Percentiles rank a stretch among this genome's conserved stretches.
Evolutionary conservation across 2,329 filamentous ascomycete species (phyloP).

Genomic region (Dryadomyces quercus-mongolicae): DNA sequence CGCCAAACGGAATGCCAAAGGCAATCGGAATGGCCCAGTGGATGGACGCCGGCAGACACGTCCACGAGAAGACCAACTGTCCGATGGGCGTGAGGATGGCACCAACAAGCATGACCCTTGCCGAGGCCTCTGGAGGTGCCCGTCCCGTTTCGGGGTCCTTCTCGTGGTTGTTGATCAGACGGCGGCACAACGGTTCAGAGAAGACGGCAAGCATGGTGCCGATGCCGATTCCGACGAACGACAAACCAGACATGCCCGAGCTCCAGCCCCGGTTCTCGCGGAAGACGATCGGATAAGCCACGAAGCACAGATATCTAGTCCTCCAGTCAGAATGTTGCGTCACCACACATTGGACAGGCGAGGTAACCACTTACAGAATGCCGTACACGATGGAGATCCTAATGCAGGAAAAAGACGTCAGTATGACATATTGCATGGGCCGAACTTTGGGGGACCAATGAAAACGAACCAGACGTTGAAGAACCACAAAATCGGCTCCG

Average conservation of each 20-base stretch:
- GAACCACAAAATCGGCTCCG: slow-evolving; percentile 69
- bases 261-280: slow-evolving; percentile 63
- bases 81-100: slow-evolving; percentile 63
- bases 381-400: slow-evolving; percentile 76
- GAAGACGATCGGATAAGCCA: slow-evolving; percentile 82
- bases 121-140: slow-evolving; percentile 66
- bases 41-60: slow-evolving; percentile 61
- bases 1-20: slow-evolving; percentile 64
- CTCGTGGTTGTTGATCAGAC: slow-evolving; percentile 64
- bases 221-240: slow-evolving; percentile 61
- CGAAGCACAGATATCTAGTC: slow-evolving; percentile 66
- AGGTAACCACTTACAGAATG: slow-evolving; percentile 38
- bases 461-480: slow-evolving; percentile 49
- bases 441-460: neutral
- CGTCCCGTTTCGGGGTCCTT: slow-evolving; percentile 65
- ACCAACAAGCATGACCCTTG: slow-evolving; percentile 67
- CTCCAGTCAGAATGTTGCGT: neutral
- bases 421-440: neutral
- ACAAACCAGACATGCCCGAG: slow-evolving; percentile 58
- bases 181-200: slow-evolving; percentile 59
- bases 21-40: slow-evolving; percentile 70
- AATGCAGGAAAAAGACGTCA: neutral
- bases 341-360: neutral
- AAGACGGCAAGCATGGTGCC: slow-evolving; percentile 51
- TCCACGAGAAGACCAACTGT: slow-evolving; percentile 83